Percentiles rank a stretch among this genome's conserved stretches.
phyloP scores from a whole-genome alignment of 495 filamentous ascomycete genomes.

The Lindgomyces ingoldianus region DNA sequence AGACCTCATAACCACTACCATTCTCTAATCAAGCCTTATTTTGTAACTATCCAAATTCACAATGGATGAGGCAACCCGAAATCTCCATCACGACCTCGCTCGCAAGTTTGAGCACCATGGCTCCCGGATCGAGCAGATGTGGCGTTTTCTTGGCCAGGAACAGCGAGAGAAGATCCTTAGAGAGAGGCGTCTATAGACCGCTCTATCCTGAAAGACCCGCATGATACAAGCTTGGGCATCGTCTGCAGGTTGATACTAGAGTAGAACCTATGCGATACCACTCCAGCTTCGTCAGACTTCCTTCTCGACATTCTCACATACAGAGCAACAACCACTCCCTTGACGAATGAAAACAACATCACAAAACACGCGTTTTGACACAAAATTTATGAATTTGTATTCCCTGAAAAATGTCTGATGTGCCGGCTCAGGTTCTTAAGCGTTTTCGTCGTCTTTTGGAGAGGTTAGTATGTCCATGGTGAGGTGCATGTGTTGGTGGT shows the following conservation, averaged over 20 bases:
- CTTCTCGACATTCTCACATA: conserved; percentile 42
- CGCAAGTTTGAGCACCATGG: conserved; percentile 11
- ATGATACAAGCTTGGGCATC: conserved; percentile 32
- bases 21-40: neutral
- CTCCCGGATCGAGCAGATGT: conserved; percentile 31
- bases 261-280: conserved; percentile 47
- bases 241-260: conserved; percentile 43
- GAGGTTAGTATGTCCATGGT: too few relatives aligned
- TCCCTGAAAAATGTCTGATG: too few relatives aligned
- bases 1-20: neutral
- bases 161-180: conserved; percentile 35
- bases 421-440: too few relatives aligned
- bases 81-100: conserved; percentile 9
- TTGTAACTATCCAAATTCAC: neutral
- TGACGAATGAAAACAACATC: too few relatives aligned
- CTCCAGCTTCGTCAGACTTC: conserved; percentile 38
- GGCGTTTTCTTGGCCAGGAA: conserved; percentile 37
- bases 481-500: too few relatives aligned
- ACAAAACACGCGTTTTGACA: too few relatives aligned
- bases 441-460: too few relatives aligned
- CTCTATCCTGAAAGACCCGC: conserved; percentile 31
- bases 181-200: conserved; percentile 34
- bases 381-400: too few relatives aligned
- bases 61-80: conserved; percentile 6
- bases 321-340: conserved; percentile 43